These are phyloP conservation scores for Dendryphion nanum DNA, from an alignment of 2,329 filamentous ascomycete species.

Conservation along the genomic window DNA sequence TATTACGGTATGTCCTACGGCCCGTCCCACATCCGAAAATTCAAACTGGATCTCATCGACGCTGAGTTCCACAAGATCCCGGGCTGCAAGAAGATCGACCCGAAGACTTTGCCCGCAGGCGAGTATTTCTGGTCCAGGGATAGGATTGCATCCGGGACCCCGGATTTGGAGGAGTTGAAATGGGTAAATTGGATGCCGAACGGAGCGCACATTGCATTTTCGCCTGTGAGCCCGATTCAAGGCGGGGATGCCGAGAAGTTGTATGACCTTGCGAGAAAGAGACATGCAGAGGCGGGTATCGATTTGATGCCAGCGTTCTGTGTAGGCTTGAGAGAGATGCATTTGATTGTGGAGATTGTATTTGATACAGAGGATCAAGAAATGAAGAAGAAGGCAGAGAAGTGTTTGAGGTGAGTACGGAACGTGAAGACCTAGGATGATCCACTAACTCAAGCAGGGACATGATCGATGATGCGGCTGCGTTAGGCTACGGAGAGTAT, in stretches of 20 bases:
- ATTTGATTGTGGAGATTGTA: slow-evolving; percentile 36
- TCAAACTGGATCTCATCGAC: slow-evolving; percentile 17
- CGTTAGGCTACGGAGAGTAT: slow-evolving; percentile 46
- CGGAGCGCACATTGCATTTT: slow-evolving; percentile 46
- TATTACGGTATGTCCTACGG: slow-evolving; percentile 23
- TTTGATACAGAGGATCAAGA: slow-evolving; percentile 25
- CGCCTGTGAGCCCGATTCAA: slow-evolving; percentile 47
- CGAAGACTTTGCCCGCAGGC: slow-evolving; percentile 12
- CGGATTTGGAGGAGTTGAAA: slow-evolving; percentile 38
- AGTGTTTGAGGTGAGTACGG: slow-evolving; percentile 18
- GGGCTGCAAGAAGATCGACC: slow-evolving; percentile 14
- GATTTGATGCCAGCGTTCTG: slow-evolving; percentile 24
- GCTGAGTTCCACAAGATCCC: slow-evolving; percentile 14
- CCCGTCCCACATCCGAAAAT: slow-evolving; percentile 11
- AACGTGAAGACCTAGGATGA: too few relatives aligned
- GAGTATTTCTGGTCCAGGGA: slow-evolving; percentile 21
- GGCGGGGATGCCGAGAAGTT: slow-evolving; percentile 43
- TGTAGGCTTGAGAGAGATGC: slow-evolving; percentile 44
- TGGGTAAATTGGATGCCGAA: slow-evolving; percentile 44
- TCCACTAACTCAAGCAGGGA: too few relatives aligned
- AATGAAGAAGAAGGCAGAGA: slow-evolving; percentile 20
- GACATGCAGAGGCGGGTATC: slow-evolving; percentile 18
- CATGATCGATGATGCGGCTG: slow-evolving; percentile 40
- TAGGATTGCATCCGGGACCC: slow-evolving; percentile 16
- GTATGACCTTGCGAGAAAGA: slow-evolving; percentile 28